A percentile compares a stretch with the other conserved stretches of the same genome.
Conservation (phyloP, 1,139 yeast species). For the Debaryomycetaceae sp. region DNA sequence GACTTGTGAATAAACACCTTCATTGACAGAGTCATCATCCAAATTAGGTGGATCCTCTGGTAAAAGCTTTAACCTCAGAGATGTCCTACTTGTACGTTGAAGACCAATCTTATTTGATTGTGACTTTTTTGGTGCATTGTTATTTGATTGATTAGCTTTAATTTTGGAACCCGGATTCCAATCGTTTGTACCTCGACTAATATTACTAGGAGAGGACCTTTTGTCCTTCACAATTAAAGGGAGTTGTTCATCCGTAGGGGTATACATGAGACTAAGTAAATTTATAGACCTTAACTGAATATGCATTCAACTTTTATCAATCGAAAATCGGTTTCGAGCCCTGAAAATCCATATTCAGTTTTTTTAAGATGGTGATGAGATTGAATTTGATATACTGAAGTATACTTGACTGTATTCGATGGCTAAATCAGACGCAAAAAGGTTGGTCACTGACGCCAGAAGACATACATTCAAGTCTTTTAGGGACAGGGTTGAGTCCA, state of each 20-base stretch:
- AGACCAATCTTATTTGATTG: conserved; percentile 61
- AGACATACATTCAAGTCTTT: conserved; percentile 71
- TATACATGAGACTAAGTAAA: not conserved
- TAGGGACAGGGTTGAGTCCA: conserved; percentile 76
- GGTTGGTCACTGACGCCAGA: conserved; percentile 53
- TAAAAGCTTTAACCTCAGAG: conserved; percentile 78
- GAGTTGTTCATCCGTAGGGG: not conserved
- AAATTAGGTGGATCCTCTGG: conserved; percentile 69
- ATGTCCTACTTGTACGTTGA: conserved; percentile 82
- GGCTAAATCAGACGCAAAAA: conserved; percentile 14
- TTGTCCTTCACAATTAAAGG: conserved; percentile 1
- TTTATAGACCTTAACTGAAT: no score
- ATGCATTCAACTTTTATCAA: no score
- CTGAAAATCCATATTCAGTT: conserved; percentile 20
- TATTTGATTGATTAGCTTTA: not conserved
- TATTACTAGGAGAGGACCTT: not conserved
- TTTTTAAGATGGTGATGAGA: not conserved
- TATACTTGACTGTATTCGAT: not conserved
- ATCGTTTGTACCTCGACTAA: not conserved
- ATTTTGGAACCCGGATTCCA: not conserved
- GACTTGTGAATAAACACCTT: conserved; percentile 73
- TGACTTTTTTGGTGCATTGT: conserved; percentile 18
- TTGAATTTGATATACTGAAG: not conserved
- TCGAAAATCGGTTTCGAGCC: conserved; percentile 4
- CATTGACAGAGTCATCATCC: conserved; percentile 14